phyloP scores from a whole-genome alignment of 768 basidiomycete species.

The Cubamyces sp. region DNA sequence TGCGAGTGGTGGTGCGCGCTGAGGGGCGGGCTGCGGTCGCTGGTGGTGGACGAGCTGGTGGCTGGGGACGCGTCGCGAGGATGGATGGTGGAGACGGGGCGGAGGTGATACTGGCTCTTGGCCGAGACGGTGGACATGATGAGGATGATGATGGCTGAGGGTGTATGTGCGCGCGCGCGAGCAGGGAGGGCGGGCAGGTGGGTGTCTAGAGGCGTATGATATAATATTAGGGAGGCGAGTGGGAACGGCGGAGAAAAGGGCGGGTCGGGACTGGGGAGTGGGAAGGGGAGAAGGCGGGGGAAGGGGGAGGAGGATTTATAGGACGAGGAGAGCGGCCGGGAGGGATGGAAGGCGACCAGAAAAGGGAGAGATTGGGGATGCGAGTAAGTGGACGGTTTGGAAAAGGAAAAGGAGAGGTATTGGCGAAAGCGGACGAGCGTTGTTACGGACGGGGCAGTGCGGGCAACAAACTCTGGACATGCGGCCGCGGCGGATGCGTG shows the following conservation, averaged over 20 bases:
- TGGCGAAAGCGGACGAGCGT: neutral
- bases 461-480: constrained; percentile 7
- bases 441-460: constrained; percentile 14
- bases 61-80: constrained; percentile 59
- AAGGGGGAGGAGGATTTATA: constrained; percentile 16
- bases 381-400: constrained; percentile 1
- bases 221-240: constrained; percentile 1
- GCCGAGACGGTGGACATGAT: no score
- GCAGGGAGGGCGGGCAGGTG: constrained; percentile 12
- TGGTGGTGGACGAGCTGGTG: constrained; percentile 49
- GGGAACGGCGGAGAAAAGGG: constrained; percentile 12
- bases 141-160: no score
- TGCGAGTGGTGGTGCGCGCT: constrained; percentile 15
- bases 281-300: constrained; percentile 5
- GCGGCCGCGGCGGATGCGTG: neutral
- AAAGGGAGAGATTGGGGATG: constrained; percentile 3
- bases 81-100: constrained; percentile 51
- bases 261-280: constrained; percentile 9
- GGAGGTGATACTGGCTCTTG: constrained; percentile 49
- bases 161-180: neutral
- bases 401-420: neutral
- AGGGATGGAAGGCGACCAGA: constrained; percentile 15
- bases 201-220: neutral
- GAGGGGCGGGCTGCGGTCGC: constrained; percentile 42
- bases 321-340: neutral